Evolutionary conservation across 2,329 filamentous ascomycete species (phyloP), one percentile per base, ranked within the genome.

Genomic region (Macrophomina phaseolina): DNA sequence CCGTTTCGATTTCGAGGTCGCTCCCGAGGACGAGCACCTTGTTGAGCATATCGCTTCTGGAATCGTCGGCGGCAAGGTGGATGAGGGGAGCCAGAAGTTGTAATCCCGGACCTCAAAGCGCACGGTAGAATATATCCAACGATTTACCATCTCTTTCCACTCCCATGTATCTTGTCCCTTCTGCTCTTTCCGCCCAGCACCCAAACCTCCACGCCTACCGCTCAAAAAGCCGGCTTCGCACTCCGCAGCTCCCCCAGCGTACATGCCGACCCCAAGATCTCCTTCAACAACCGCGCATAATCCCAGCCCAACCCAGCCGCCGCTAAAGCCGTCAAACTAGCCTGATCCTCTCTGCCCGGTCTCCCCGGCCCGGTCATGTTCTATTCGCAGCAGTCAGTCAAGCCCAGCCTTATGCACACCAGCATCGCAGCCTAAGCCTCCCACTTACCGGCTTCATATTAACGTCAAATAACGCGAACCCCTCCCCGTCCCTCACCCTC

Each of bases 1-100:
- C 16, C 76, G 85, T 18, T 87, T 86, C 70, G 85, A 87, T 69
- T 86, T 87, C 68, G 84, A 87, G 64, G 81, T 85, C 28, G 79
- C 80, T 3, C 67, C 73, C 9, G 78, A 78, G 51, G 80, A 81
- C 67, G 77, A 81, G 34, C 40, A 64, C 32, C 38, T 64, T 46
- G 42, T 46, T 45, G 48, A 53, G n/a, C 16, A 38, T 36, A 5
- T 62, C 6, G 28, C 58, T 34, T 62, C 58, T 14, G 58, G 42
- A 3, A 14, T 62, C 16, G 6, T 62, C 4, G 38, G 45, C 14
- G n/a, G 52, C 4, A 11, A 49, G 46, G 45, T 5, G 30, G 14
- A 30, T 28, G 8, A 30, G 18, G 8, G 53, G 16, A 42, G 42
- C 34, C 7, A 48, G n/a, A 34, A 18, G 30, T 4, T 14, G 5